Evolutionary conservation across 768 basidiomycete species (phyloP), one percentile per base, ranked within the genome.

Genomic region (Lactarius sanguifluus): DNA sequence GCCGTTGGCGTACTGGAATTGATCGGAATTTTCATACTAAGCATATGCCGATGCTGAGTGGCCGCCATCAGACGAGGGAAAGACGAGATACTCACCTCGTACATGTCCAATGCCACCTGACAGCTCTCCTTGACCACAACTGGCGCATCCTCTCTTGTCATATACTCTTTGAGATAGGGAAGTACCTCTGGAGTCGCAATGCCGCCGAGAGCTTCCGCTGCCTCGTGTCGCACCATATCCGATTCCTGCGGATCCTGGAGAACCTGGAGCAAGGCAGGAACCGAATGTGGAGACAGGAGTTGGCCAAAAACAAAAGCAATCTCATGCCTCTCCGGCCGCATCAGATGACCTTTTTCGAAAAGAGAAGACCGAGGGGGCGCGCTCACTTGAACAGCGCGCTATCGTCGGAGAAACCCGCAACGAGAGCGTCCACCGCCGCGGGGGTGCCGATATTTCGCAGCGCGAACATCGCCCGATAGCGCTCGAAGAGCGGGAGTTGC

Each of bases 291-390:
- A 1, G 93, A 94, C 59, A 93, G 85, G 52, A 99, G 83, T 79
- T 99, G 97, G 15, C 97, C 97, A 73, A 98, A 98, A 55, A 99
- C 90, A 76, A 98, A 99, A 1, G 97, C 97, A 57, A 99, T 94
- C 76, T 99, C 97, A 76, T 99, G 97, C 69, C 96, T 96, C 71
- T 32, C 68, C 50, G 59, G 20, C 64, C 61, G 36, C 30, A 32
- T 1, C 66, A 30, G 43, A 28, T 45, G 34, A n/a, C 63, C 25
- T 20, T 64, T 8, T 38, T 10, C 6, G 23, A 34, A 28, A 23
- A 28, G 54, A 38, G 47, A 52, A 54, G 47, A 50, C 20, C 47
- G 47, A 25, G 45, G 18, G 43, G 15, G 43, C 18, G 59, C 59
- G 62, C 86, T 71, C 67, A 96, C 94, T 95, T 94, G 88, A 99